Evolutionary conservation across 169 alveolate species (phyloP), one percentile per base, ranked within the genome.

Genomic region (Cryptosporidium xiaoi): DNA sequence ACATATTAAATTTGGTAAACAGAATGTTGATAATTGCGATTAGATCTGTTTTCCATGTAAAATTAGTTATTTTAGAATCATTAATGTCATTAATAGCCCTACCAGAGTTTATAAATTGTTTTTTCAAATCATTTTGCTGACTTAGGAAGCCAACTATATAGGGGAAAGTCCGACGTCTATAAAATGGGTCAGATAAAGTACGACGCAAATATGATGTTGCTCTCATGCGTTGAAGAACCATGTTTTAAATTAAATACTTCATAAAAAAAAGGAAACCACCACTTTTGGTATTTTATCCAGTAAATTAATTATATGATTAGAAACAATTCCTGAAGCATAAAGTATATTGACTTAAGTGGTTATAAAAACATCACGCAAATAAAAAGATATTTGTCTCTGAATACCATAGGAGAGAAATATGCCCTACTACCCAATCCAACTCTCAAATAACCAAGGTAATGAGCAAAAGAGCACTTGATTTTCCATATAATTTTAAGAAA

Each of bases 171-270:
- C 87, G 27, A 33, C 87, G 87, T 29, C 87, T 68, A 46, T 60
- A 60, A 44, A 91, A 65, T 44, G 94, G 94, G 50, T 91, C 93
- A 6, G 94, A 91, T 56, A 91, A 82, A 8, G 94, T 87, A 66
- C 94, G 94, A 51, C 94, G 82, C 82, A 91, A 65, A 67, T 91
- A 91, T 53, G 94, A 91, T 77, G 94, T 87, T 44, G 94, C 94
- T 50, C 94, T 90, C 53, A 91, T 91, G 29, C 94, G 84, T 36
- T 91, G 93, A 91, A 91, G 90, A 53, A 91, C 94, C 94, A 91
- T 91, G 29, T 83, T 91, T 71, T 12, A 36, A 40, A 77, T 20
- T 24, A 24, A 7, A 50, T 16, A 46, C 48, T 66, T 5, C 29
- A 48, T 53, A 53, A 3, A 53, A 6, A 40, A 40, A 40, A 40